phyloP scores from a whole-genome alignment of 306 rosid species.

The Ormosia emarginata region DNA sequence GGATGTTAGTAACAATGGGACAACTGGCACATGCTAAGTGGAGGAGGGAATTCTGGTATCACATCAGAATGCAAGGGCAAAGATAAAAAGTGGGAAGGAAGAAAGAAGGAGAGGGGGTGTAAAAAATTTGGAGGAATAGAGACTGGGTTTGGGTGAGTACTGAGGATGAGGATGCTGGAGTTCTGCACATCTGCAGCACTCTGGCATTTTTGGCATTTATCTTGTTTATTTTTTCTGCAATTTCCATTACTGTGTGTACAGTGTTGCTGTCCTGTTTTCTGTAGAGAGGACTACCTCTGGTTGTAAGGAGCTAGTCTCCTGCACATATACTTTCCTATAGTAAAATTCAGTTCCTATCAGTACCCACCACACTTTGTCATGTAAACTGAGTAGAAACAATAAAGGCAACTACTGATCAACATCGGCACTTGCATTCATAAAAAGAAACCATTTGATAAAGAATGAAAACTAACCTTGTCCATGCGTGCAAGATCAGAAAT shows the following conservation, averaged over 20 bases:
- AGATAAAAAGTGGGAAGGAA: neutral
- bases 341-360: neutral
- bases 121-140: too few relatives aligned
- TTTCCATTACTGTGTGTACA: too few relatives aligned
- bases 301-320: neutral
- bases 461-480: slow-evolving; percentile 74
- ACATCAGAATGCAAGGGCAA: neutral
- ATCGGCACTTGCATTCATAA: neutral
- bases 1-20: neutral
- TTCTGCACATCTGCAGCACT: too few relatives aligned
- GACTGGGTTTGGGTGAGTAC: too few relatives aligned
- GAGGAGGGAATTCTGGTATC: neutral
- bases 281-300: too few relatives aligned
- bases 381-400: slow-evolving; percentile 1
- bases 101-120: neutral
- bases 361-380: neutral
- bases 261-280: too few relatives aligned
- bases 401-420: neutral
- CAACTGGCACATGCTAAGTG: neutral
- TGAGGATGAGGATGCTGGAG: too few relatives aligned
- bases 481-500: slow-evolving; percentile 96
- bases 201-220: too few relatives aligned
- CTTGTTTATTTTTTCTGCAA: too few relatives aligned
- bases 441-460: slow-evolving; percentile 5
- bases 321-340: neutral